Evolutionary conservation across 1,139 yeast species (phyloP), one percentile per base, ranked within the genome.

Genomic region (Scheffersomyces lignicola): DNA sequence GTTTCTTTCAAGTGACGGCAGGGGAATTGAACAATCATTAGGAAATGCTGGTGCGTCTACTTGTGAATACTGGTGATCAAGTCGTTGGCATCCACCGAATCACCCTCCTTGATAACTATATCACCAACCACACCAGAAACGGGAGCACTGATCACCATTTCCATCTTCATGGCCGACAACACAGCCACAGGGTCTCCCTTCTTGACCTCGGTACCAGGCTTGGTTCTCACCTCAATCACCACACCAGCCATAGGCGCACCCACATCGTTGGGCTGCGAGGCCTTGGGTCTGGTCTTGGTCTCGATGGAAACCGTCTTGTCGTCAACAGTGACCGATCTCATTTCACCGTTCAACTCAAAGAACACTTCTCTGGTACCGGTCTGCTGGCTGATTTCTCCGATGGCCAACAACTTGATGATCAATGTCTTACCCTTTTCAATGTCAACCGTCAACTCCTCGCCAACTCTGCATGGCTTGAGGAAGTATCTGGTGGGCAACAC

Each of bases 171-270:
- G 47, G 99, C 98, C 57, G 94, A 82, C 56, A 92, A 75, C 20
- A 92, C 96, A 38, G 95, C 95, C 51, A 92, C 65, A 29, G 97
- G 94, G 58, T 92, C 96, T 48, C 99, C 98, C 78, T 90, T 92
- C 77, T 86, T 88, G 47, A 94, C 96, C 48, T 83, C 84, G 36
- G 81, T 73, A 42, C 95, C 96, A 50, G 79, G 78, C 68, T 88
- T 86, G 42, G 88, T 86, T 57, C 95, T 87, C 39, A 92, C 83
- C 66, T 94, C 98, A 49, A 92, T 88, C 40, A 92, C 89, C 43
- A 92, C 97, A 70, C 99, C 99, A 22, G 97, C 95, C 98, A 92
- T 92, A 64, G 98, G 99, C 4, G 98, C 96, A 50, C 97, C 98
- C 45, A 94, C 83, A 50, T 94, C 97, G 56, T 83, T 85, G 41